phyloP scores from a whole-genome alignment of 208 protist species.

The Leishmania tropica region DNA sequence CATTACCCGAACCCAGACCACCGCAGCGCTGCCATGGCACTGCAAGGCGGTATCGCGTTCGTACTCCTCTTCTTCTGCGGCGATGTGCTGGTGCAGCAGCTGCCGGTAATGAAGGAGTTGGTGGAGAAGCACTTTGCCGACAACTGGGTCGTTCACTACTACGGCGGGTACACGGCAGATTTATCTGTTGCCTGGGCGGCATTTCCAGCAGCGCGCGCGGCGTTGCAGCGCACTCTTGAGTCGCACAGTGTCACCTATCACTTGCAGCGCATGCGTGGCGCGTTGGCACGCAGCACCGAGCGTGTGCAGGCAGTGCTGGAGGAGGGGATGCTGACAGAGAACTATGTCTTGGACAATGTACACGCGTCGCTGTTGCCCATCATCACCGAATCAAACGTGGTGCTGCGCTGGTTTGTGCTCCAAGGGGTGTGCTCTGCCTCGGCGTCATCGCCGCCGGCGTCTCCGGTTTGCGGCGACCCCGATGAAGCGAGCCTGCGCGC shows the following conservation, averaged over 20 bases:
- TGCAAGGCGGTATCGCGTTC: constrained; percentile 95
- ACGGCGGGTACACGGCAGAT: constrained; percentile 97
- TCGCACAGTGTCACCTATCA: constrained; percentile 77
- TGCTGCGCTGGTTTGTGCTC: constrained; percentile 96
- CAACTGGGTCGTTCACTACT: constrained; percentile 98
- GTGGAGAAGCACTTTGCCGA: constrained; percentile 98
- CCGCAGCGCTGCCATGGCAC: constrained; percentile 90
- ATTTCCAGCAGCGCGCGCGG: constrained; percentile 93
- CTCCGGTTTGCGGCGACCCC: constrained; percentile 15
- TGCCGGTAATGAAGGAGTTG: constrained; percentile 97
- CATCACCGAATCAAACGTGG: constrained; percentile 94
- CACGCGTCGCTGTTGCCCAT: constrained; percentile 81
- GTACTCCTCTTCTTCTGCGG: constrained; percentile 98
- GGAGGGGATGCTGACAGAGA: constrained; percentile 93
- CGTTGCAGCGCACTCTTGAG: constrained; percentile 92
- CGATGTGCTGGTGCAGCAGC: constrained; percentile 89
- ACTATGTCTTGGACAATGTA: constrained; percentile 95
- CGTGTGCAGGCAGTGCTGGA: constrained; percentile 51
- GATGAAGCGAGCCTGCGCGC: constrained; percentile 6
- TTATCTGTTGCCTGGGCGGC: constrained; percentile 89
- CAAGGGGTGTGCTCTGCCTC: constrained; percentile 53
- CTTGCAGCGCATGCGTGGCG: constrained; percentile 43
- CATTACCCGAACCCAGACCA: constrained; percentile 96
- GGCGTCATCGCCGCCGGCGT: neutral
- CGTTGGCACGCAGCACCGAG: constrained; percentile 44